Base-by-base conservation (phyloP, 441 rosid species). In the Dalechampia spathulata region DNA sequence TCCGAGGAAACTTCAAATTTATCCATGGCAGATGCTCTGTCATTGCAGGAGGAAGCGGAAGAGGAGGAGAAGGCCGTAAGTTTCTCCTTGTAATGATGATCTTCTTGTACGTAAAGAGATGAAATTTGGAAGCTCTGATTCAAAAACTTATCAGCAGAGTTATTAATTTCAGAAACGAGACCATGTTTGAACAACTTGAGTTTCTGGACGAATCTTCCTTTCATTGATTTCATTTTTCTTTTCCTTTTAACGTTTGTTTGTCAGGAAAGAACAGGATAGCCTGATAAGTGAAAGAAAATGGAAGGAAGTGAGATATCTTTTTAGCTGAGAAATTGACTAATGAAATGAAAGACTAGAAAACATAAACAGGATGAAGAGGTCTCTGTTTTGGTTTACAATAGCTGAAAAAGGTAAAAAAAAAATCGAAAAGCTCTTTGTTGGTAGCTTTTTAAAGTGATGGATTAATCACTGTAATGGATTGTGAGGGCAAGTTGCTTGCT, bases 161-260 rank as follows among this genome's bases (percentile, higher is more conserved):
- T 66, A 30, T 30, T 30, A 23, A 47, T 68, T 14, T 78, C 83
- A 65, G 61, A 69, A 46, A 72, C 54, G 27, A 85, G 60, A 64
- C 81, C 70, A 66, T 75, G 76, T 75, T 73, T 81, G 30, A 79
- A 58, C 62, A 85, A 57, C 12, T 71, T 83, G 52, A 88, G 67
- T 51, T 78, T 92, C 82, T 78, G 84, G 8, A 80, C 58, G 52
- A 92, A 54, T 62, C 78, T 78, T 53, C 75, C 96, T 64, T 79
- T 86, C 78, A 81, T 68, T 66, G 80, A 79, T 51, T 79, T 85
- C 96, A 86, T 81, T 1, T 30, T 66, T 69, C 64, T 49, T n/a
- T n/a, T n/a, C n/a, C n/a, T n/a, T n/a, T n/a, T n/a, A n/a, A 4
- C 11, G 48, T 3, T 20, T 54, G 37, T 41, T 17, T 48, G 17